phyloP scores from a whole-genome alignment of 345 rosid genomes.

The Physaria fendleri region DNA sequence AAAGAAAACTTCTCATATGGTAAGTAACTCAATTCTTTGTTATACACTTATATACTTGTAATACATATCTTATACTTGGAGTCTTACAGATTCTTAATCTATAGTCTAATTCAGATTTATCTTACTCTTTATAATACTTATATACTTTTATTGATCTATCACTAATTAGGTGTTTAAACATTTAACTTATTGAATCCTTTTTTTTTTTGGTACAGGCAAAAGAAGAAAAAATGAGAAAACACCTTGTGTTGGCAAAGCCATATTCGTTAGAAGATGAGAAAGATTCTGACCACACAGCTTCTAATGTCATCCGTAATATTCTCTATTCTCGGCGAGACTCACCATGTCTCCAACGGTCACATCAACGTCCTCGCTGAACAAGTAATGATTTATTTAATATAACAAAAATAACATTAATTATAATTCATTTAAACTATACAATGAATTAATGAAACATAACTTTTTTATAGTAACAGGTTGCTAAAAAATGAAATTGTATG shows the following conservation, averaged over 20 bases:
- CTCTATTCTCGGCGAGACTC: conserved; percentile 91
- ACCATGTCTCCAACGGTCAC: conserved; percentile 63
- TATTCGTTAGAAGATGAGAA: conserved; percentile 40
- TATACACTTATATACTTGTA: too few species aligned
- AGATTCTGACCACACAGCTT: conserved; percentile 33
- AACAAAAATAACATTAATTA: not conserved
- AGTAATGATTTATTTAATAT: too few species aligned
- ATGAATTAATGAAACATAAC: not conserved
- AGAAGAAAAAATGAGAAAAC: conserved; percentile 11
- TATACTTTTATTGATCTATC: too few species aligned
- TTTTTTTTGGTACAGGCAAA: conserved; percentile 9
- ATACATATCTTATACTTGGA: too few species aligned
- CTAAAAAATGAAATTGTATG: too few species aligned
- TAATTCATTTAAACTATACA: not conserved
- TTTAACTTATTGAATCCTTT: not conserved
- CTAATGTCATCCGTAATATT: conserved; percentile 39
- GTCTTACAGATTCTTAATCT: too few species aligned
- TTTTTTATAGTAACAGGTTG: too few species aligned
- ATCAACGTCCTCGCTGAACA: conserved; percentile 75
- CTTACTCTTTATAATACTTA: too few species aligned
- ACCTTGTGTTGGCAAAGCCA: conserved; percentile 42
- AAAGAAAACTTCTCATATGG: too few species aligned
- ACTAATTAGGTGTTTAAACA: not conserved
- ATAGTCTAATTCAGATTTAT: too few species aligned
- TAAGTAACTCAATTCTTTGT: too few species aligned